phyloP scores from a whole-genome alignment of 208 protist genomes.

The Trypanosoma conorhini region DNA sequence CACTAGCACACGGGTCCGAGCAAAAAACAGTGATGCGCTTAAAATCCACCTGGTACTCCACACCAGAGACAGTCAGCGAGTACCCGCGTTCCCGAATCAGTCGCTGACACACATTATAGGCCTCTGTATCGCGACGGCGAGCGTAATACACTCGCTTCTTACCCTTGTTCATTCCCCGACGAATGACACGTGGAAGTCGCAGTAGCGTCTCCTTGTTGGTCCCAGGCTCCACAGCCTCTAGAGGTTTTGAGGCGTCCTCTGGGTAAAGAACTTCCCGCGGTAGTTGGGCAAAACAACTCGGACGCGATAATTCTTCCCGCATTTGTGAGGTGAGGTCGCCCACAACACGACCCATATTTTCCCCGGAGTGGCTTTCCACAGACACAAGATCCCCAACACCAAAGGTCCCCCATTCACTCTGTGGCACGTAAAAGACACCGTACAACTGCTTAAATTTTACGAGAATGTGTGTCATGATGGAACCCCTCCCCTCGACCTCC shows the following conservation, averaged over 20 bases:
- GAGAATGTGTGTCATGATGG: slow-evolving; percentile 40
- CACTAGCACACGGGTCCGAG: slow-evolving; percentile 28
- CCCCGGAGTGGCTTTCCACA: slow-evolving; percentile 51
- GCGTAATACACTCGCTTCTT: slow-evolving; percentile 79
- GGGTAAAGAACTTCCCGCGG: slow-evolving; percentile 26
- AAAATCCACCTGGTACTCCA: slow-evolving; percentile 85
- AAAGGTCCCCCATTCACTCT: slow-evolving; percentile 31
- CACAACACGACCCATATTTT: slow-evolving; percentile 55
- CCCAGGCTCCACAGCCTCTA: slow-evolving; percentile 18
- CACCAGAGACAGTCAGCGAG: slow-evolving; percentile 35
- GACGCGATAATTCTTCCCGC: slow-evolving; percentile 4
- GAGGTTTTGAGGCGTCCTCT: slow-evolving; percentile 22
- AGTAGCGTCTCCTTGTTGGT: slow-evolving; percentile 30
- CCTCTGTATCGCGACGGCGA: slow-evolving; percentile 59
- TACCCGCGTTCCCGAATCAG: slow-evolving; percentile 40
- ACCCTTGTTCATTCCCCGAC: slow-evolving; percentile 75
- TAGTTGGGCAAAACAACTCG: slow-evolving; percentile 2
- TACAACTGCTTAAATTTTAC: slow-evolving; percentile 62
- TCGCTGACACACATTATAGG: slow-evolving; percentile 41
- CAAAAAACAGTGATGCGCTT: slow-evolving; percentile 51
- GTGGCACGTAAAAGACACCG: slow-evolving; percentile 63
- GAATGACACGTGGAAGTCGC: slow-evolving; percentile 63
- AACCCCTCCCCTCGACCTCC: slow-evolving; percentile 3
- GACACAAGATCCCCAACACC: slow-evolving; percentile 66
- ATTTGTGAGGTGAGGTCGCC: slow-evolving; percentile 48